Base-by-base conservation (phyloP, 495 filamentous ascomycete genomes). In the Podospora anserina region DNA sequence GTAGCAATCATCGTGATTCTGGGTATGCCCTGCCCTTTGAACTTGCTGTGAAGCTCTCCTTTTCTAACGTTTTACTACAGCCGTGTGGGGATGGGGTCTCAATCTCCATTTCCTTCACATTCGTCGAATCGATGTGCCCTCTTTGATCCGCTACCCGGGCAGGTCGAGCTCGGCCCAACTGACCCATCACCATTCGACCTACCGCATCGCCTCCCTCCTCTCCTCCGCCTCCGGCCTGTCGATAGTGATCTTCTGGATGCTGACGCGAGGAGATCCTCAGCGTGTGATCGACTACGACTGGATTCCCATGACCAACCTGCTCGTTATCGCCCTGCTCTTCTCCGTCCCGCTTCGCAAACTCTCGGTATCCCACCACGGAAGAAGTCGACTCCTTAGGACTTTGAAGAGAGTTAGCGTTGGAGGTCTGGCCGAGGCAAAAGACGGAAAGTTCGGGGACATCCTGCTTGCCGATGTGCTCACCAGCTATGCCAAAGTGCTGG, bases 401-500 rank as follows among this genome's bases (percentile, higher is more conserved):
- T 80, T 96, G 18, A 87, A 86, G 65, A 90, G 92, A 34, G 86
- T 97, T 58, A 85, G 83, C 70, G 82, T 95, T 58, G 92, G 92
- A 34, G 91, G 92, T 1, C 78, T 97, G n/a, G 92, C 93, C 9
- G 87, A 91, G 76, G 77, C 89, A 6, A 86, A 90, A 63, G 88
- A 93, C 80, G 92, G 92, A 53, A 96, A 94, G 66, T 99, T 99
- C 73, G 93, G 91, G 56, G 95, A 99, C 75, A 89, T 98, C 66
- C 81, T 99, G 55, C 84, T 98, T n/a, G 93, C 95, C 7, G 95
- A 99, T 84, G 94, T 90, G 44, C 80, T 99, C 68, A 99, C 95
- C 9, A 94, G 91, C 70, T 99, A 98, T 77, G 89, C 95, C 57
- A 96, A 93, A 72, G 88, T 97, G 28, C 81, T 97, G 2, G 94